Percentiles rank a stretch among this genome's conserved stretches.
These are phyloP conservation scores for Termitomyces sp. DNA, from an alignment of 768 basidiomycete species.

Conservation along the genomic window DNA sequence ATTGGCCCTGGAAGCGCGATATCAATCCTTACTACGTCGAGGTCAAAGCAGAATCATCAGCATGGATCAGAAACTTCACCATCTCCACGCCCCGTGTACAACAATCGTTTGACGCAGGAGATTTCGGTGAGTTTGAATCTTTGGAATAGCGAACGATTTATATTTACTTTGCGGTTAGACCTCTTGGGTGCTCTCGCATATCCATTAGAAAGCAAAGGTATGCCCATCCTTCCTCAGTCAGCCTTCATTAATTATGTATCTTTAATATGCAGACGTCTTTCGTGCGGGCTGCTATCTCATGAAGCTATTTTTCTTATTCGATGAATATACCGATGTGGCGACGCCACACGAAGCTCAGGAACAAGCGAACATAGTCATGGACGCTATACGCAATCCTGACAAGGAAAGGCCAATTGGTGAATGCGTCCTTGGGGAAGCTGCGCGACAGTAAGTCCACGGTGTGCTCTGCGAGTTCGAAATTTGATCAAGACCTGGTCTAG, in stretches of 20 bases:
- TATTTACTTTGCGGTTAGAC: constrained; percentile 17
- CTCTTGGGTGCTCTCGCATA: constrained; percentile 34
- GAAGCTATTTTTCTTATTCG: neutral
- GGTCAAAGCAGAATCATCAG: constrained; percentile 15
- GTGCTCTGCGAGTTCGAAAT: neutral
- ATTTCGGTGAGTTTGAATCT: neutral
- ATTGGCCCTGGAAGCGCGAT: constrained; percentile 39
- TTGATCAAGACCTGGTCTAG: neutral
- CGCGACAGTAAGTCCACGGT: neutral
- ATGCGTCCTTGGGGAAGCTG: neutral
- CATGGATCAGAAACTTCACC: constrained; percentile 23
- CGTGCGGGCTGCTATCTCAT: neutral
- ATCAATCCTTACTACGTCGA: constrained; percentile 32
- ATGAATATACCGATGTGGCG: neutral
- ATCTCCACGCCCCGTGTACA: constrained; percentile 30
- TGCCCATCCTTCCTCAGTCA: neutral
- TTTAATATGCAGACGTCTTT: neutral
- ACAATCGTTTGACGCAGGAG: constrained; percentile 26
- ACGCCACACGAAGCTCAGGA: neutral
- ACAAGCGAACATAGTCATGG: neutral
- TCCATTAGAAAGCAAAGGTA: constrained; percentile 28
- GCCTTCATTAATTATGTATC: neutral
- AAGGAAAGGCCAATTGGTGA: neutral
- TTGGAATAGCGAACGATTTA: neutral
- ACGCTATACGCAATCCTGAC: neutral